phyloP scores from a whole-genome alignment of 768 basidiomycete species.

The Phaffia australis region DNA sequence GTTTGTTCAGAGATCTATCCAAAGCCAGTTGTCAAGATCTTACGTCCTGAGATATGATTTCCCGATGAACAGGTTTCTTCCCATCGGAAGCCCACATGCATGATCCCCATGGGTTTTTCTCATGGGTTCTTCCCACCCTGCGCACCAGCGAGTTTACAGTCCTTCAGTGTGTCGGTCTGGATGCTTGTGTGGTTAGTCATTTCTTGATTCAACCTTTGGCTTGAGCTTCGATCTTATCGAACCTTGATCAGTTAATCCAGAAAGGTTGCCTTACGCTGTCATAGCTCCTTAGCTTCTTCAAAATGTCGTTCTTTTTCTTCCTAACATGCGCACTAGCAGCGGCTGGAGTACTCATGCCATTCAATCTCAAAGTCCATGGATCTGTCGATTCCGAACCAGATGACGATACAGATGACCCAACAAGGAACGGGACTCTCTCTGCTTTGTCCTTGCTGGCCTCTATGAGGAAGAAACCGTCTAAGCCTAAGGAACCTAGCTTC shows the following conservation, averaged over 20 bases:
- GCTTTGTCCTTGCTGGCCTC: neutral
- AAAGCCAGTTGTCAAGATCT: conserved; percentile 29
- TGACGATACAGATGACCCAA: conserved; percentile 32
- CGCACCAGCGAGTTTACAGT: conserved; percentile 83
- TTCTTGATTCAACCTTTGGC: neutral
- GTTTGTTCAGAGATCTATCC: conserved; percentile 42
- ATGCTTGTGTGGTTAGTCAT: conserved; percentile 78
- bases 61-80: conserved; percentile 57
- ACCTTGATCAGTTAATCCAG: neutral
- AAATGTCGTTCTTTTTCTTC: conserved; percentile 88
- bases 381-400: conserved; percentile 43
- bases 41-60: conserved; percentile 3
- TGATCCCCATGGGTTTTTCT: conserved; percentile 57
- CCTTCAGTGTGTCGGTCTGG: conserved; percentile 88
- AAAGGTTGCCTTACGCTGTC: neutral
- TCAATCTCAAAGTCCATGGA: conserved; percentile 59
- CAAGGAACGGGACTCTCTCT: conserved; percentile 23
- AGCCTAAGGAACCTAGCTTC: conserved; percentile 27
- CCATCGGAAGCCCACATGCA: conserved; percentile 85
- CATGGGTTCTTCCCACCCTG: conserved; percentile 91
- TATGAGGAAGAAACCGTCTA: no score
- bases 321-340: conserved; percentile 74
- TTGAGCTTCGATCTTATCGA: neutral
- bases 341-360: conserved; percentile 75
- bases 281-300: conserved; percentile 75